Evolutionary conservation across 2,329 filamentous ascomycete genomes (phyloP).

Genomic region (Claviceps maximensis): DNA sequence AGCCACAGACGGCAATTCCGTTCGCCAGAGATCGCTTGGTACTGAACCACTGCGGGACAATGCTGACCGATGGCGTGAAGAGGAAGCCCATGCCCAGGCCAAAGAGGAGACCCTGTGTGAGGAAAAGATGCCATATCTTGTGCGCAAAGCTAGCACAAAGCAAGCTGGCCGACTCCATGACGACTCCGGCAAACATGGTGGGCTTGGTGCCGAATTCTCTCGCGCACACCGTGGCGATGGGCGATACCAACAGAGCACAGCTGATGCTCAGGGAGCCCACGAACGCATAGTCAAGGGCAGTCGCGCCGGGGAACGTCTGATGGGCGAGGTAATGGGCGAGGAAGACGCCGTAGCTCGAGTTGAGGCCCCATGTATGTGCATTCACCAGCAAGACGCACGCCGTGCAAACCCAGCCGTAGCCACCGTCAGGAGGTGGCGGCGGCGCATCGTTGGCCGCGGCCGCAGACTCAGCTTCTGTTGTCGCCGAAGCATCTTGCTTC

Average conservation of each 20-base stretch:
- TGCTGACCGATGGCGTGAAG: constrained; percentile 55
- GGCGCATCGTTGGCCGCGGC: constrained; percentile 2
- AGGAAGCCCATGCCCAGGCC: constrained; percentile 68
- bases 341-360: constrained; percentile 38
- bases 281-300: constrained; percentile 58
- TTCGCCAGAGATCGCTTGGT: constrained; percentile 56
- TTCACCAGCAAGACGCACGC: constrained; percentile 38
- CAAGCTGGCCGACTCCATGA: constrained; percentile 50
- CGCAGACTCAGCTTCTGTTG: background rate
- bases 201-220: constrained; percentile 48
- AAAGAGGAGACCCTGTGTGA: constrained; percentile 63
- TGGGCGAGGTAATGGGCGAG: constrained; percentile 43
- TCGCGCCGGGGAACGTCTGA: constrained; percentile 48
- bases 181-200: constrained; percentile 50
- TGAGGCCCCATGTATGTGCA: constrained; percentile 63
- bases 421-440: constrained; percentile 39
- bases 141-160: constrained; percentile 57
- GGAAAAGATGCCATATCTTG: constrained; percentile 61
- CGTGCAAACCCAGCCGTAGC: constrained; percentile 38
- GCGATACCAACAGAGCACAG: constrained; percentile 51
- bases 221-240: constrained; percentile 49
- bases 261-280: constrained; percentile 38
- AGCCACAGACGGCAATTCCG: constrained; percentile 53
- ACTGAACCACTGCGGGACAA: constrained; percentile 64
- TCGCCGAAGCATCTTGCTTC: background rate